Conservation (phyloP, 2,329 filamentous ascomycete species). For the Calonectria fujianensis region DNA sequence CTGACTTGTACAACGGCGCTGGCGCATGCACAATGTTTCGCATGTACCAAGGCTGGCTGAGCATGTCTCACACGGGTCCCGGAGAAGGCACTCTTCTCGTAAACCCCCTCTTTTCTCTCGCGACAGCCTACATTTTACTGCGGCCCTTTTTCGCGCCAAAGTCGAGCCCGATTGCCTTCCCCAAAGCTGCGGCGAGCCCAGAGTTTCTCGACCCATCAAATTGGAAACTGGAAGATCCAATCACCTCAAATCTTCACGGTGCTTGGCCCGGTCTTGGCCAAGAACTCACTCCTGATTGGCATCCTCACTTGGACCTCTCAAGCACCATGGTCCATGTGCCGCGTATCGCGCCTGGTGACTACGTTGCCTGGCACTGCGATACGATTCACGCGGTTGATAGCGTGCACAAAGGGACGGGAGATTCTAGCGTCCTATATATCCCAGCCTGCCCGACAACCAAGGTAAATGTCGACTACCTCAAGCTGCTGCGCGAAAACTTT, state of each 20-base stretch:
- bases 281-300: conserved; percentile 79
- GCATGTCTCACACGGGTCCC: conserved; percentile 82
- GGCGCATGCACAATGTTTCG: conserved; percentile 90
- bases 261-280: conserved; percentile 81
- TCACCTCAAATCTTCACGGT: conserved; percentile 80
- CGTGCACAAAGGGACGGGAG: conserved; percentile 80
- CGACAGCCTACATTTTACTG: conserved; percentile 87
- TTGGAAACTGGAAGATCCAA: conserved; percentile 72
- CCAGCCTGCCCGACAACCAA: conserved; percentile 88
- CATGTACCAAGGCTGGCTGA: conserved; percentile 93
- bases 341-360: conserved; percentile 82
- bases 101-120: conserved; percentile 84
- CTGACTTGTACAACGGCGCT: conserved; percentile 86
- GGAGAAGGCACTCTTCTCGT: conserved; percentile 87
- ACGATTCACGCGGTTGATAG: conserved; percentile 89
- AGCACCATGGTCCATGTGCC: conserved; percentile 83
- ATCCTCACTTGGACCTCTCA: conserved; percentile 83
- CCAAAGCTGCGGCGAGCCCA: conserved; percentile 50
- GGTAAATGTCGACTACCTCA: conserved; percentile 82
- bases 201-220: conserved; percentile 72
- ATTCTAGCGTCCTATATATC: conserved; percentile 93
- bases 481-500: conserved; percentile 82
- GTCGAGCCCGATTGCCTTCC: conserved; percentile 3
- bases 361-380: conserved; percentile 90
- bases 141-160: conserved; percentile 85